Conservation (phyloP, 768 basidiomycete genomes). For the Boletus fagicola region DNA sequence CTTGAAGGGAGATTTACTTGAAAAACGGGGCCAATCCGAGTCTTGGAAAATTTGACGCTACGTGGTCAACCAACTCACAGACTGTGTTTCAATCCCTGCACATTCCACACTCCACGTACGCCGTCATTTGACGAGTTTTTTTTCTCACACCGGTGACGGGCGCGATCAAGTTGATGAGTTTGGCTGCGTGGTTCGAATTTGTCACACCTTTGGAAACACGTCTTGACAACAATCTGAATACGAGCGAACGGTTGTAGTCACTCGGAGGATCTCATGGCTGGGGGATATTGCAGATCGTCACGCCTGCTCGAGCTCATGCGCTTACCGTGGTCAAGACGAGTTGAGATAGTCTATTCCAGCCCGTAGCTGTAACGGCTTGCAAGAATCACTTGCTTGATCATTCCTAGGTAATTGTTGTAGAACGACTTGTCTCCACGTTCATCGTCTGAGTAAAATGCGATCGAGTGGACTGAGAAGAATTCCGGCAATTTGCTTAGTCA, state of each 20-base stretch:
- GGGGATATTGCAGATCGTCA: neutral
- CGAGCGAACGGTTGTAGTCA: too few species aligned
- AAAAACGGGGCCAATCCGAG: neutral
- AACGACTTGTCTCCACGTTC: neutral
- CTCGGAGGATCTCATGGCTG: neutral
- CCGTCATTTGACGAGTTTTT: constrained; percentile 2
- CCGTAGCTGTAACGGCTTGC: too few species aligned
- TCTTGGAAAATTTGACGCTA: neutral
- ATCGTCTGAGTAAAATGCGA: neutral
- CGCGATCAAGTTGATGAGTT: neutral
- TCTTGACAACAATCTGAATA: neutral
- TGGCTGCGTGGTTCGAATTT: neutral
- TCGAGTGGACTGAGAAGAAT: neutral
- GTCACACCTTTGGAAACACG: neutral
- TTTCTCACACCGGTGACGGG: constrained; percentile 16
- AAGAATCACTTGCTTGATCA: neutral
- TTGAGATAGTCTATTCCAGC: neutral
- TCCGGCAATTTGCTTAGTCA: constrained; percentile 25
- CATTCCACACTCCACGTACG: constrained; percentile 2
- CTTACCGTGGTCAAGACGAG: neutral
- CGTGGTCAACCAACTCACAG: constrained; percentile 2
- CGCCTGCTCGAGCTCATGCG: neutral
- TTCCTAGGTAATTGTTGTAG: too few species aligned
- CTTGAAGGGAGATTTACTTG: neutral
- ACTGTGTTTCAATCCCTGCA: neutral